Percentiles rank a stretch among this genome's conserved stretches.
Conservation (phyloP, 2,329 filamentous ascomycete genomes). For the Fusarium sp. region DNA sequence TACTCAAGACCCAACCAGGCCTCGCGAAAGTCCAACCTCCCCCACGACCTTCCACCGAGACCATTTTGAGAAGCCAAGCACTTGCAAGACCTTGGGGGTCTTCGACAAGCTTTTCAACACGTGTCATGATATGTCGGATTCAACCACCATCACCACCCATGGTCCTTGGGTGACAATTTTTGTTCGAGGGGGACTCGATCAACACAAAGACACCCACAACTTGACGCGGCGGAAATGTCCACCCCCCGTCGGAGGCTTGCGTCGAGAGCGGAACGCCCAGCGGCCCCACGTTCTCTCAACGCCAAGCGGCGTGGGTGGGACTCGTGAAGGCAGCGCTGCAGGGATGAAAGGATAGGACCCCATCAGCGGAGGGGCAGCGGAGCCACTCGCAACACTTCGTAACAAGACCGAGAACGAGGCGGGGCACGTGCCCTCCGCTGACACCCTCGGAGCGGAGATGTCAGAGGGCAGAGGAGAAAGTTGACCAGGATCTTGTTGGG, state of each 20-base stretch:
- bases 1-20: background rate
- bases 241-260: conserved; percentile 2
- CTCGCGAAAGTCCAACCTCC: background rate
- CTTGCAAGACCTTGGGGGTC: conserved; percentile 13
- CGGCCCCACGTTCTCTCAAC: conserved; percentile 33
- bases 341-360: conserved; percentile 6
- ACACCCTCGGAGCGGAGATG: conserved; percentile 29
- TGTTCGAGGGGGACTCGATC: conserved; percentile 16
- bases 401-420: conserved; percentile 3
- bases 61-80: conserved; percentile 23
- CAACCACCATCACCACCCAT: conserved; percentile 16
- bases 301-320: conserved; percentile 28
- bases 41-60: background rate
- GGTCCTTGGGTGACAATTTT: conserved; percentile 25
- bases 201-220: background rate
- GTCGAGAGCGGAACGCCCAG: conserved; percentile 32
- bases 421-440: conserved; percentile 39
- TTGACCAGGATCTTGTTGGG: background rate
- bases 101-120: conserved; percentile 24
- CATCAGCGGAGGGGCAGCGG: conserved; percentile 32
- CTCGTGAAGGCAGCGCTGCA: conserved; percentile 14
- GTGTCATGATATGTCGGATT: conserved; percentile 6
- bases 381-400: conserved; percentile 31
- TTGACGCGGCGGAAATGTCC: conserved; percentile 22
- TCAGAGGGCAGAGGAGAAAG: conserved; percentile 1